Base-by-base conservation (phyloP, 169 alveolate species). In the Eimeria sp. region DNA sequence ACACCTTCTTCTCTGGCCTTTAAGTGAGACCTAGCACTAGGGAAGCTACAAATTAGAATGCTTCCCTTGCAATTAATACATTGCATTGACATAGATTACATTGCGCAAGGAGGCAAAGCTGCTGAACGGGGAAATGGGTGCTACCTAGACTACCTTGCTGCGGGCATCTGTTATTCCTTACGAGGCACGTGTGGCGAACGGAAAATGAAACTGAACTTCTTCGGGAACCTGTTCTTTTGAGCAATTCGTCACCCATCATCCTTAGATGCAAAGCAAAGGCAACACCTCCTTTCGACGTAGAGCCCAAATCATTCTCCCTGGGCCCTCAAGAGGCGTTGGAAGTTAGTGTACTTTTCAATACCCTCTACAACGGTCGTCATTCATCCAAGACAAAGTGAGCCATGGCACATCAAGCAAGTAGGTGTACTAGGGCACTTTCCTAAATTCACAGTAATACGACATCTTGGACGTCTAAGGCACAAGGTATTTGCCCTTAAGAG, bases 271-370 rank as follows among this genome's bases (percentile, higher is more conserved):
- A 96, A 16, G 88, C 98, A 40, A 98, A 98, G 94, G 96, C 97
- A 43, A 88, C 96, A 27, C 98, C 98, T 11, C 99, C 99, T 20
- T 99, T 99, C 96, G 91, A 97, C 47, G 98, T 98, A 20, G 97
- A 96, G 40, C 95, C 98, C 87, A 98, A 97, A 86, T 94, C 95
- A 70, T 87, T 98, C 54, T 97, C 97, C 47, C 95, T 99, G 16
- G 98, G 97, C 30, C 98, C 99, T 57, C 97, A 97, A 30, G 98
- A 97, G 30, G 95, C 97, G 25, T 98, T 95, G 34, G 94, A 96
- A 49, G 96, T 98, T 25, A 97, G 97, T 58, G 99, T 99, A 70
- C 98, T 97, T 93, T 99, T 99, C 89, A 99, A 98, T 88, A 98
- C 98, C 1, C 93, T 92, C 78, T 97, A 72, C 97, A 96, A 95